Percentiles rank a stretch among this genome's conserved stretches.
phyloP scores from a whole-genome alignment of 1,284 basidiomycete genomes.

The Inonotus obliquus region DNA sequence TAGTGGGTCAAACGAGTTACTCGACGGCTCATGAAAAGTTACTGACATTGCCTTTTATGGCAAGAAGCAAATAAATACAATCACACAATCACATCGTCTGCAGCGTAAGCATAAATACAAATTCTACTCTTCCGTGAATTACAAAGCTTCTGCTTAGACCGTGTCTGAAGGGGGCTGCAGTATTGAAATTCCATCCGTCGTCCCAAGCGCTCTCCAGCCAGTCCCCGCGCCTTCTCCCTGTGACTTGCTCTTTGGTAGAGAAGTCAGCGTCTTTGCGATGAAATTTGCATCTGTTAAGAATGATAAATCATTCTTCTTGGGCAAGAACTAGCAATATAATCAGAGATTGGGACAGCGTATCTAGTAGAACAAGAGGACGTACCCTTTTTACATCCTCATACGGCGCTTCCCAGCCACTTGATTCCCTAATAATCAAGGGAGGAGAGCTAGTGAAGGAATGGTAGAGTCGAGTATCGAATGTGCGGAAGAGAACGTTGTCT shows the following conservation, averaged over 20 bases:
- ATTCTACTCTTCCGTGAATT: neutral
- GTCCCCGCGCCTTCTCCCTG: conserved; percentile 64
- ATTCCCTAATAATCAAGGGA: conserved; percentile 73
- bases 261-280: conserved; percentile 73
- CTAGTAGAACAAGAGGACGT: conserved; percentile 24
- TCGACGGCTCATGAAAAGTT: neutral
- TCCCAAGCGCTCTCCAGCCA: conserved; percentile 74
- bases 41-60: neutral
- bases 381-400: conserved; percentile 82
- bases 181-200: conserved; percentile 36
- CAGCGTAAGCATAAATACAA: neutral
- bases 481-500: conserved; percentile 91
- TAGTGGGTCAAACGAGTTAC: neutral
- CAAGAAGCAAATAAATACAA: neutral
- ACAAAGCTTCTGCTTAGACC: too few relatives aligned
- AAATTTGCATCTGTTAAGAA: conserved; percentile 88
- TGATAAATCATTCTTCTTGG: conserved; percentile 79
- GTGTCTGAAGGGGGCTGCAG: neutral
- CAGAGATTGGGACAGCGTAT: neutral
- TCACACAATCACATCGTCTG: neutral
- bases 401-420: conserved; percentile 84
- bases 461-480: conserved; percentile 88
- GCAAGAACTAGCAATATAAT: conserved; percentile 52
- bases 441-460: conserved; percentile 68
- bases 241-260: conserved; percentile 54